Conservation (phyloP, 495 filamentous ascomycete genomes). For the Neurospora intermedia region DNA sequence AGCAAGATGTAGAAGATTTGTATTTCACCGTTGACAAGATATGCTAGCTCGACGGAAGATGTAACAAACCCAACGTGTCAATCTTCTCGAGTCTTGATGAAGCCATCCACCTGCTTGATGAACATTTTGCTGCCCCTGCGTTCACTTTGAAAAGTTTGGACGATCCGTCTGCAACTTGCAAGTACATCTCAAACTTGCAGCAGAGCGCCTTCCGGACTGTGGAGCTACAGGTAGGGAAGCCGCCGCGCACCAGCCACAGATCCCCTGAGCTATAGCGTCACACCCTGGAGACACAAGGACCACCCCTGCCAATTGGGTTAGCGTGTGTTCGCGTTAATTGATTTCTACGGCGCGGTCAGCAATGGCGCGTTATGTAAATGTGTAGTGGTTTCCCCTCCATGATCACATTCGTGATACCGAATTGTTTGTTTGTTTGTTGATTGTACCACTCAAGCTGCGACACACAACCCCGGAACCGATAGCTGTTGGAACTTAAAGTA, state of each 20-base stretch:
- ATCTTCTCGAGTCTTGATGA: not conserved
- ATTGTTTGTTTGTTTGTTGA: not conserved
- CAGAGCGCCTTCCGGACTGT: not conserved
- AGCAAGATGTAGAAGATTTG: not conserved
- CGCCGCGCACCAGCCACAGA: not conserved
- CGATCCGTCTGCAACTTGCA: not conserved
- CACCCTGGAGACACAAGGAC: not conserved
- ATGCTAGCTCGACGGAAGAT: not conserved
- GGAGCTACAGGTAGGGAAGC: not conserved
- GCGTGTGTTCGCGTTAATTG: conserved; percentile 20
- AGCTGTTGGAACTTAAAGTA: not conserved
- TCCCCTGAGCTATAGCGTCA: not conserved
- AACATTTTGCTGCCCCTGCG: not conserved
- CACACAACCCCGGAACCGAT: not conserved
- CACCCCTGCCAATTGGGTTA: not conserved
- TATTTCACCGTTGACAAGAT: not conserved
- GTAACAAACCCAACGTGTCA: not conserved
- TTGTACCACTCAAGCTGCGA: not conserved
- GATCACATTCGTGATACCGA: not conserved
- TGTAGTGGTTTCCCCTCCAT: not conserved
- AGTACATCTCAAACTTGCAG: not conserved
- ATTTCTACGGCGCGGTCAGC: conserved; percentile 4
- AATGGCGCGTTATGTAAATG: not conserved
- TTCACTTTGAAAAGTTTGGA: not conserved
- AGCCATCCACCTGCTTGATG: not conserved